Evolutionary conservation across 1,284 basidiomycete genomes (phyloP), one percentile per base, ranked within the genome.

Genomic region (Fomitopsis betulina): DNA sequence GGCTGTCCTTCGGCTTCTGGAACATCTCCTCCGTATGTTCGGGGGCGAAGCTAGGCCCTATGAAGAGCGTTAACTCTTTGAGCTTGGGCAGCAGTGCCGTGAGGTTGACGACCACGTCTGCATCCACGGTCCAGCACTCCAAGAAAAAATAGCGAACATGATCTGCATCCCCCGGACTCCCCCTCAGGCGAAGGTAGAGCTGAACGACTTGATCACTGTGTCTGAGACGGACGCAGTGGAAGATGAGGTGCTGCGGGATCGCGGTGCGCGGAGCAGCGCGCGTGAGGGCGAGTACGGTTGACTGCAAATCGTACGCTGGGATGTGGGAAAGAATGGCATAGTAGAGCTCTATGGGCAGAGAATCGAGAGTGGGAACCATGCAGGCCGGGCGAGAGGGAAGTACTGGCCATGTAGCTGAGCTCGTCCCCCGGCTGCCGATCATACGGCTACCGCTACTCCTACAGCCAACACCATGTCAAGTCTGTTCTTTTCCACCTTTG

Each of bases 401-500:
- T 6, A 37, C n/a, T n/a, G n/a, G n/a, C n/a, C n/a, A n/a, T n/a
- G n/a, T n/a, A n/a, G n/a, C n/a, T n/a, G n/a, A n/a, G n/a, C n/a
- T n/a, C n/a, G n/a, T n/a, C n/a, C n/a, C n/a, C n/a, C n/a, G n/a
- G n/a, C n/a, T n/a, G n/a, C n/a, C n/a, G n/a, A n/a, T n/a, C n/a
- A n/a, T n/a, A n/a, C n/a, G n/a, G n/a, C n/a, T n/a, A n/a, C n/a
- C 27, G 27, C 27, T 30, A 13, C 17, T 3, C 8, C 27, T 12
- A 21, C 25, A n/a, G 27, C 27, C 27, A 30, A 45, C 47, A n/a
- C 59, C 35, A 78, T 81, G 76, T 69, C 71, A 57, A 68, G 73
- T 33, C 69, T 90, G 32, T 71, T 93, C 38, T 95, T 95, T 74
- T 91, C 91, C 10, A 85, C 87, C 0, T 89, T 94, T 58, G 92